Percentiles rank a stretch among this genome's conserved stretches.
Conservation (phyloP, 495 filamentous ascomycete species). For the Baudoinia panamericana region DNA sequence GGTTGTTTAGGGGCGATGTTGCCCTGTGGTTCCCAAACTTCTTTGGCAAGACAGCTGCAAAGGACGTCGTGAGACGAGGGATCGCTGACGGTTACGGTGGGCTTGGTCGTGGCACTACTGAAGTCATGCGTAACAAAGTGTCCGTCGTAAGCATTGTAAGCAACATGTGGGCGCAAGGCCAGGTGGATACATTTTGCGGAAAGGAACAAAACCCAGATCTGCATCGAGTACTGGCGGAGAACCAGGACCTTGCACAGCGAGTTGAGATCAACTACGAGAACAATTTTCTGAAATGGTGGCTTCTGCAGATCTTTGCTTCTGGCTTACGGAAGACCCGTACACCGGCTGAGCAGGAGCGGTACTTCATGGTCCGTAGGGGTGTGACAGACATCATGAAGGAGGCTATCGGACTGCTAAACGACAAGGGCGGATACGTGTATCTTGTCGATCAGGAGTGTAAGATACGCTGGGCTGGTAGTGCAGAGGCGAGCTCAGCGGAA, state of each 20-base stretch:
- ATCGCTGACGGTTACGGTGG: constrained; percentile 15
- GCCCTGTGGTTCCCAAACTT: constrained; percentile 93
- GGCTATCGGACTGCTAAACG: constrained; percentile 69
- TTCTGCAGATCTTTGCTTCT: constrained; percentile 56
- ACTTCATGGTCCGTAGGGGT: constrained; percentile 74
- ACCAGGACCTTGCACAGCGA: constrained; percentile 45
- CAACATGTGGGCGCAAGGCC: constrained; percentile 69
- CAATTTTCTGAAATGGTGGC: constrained; percentile 56
- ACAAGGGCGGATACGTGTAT: constrained; percentile 88
- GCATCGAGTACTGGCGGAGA: constrained; percentile 36
- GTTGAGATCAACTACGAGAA: constrained; percentile 82
- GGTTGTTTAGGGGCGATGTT: constrained; percentile 58
- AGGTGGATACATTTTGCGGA: constrained; percentile 58
- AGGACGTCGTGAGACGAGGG: constrained; percentile 21
- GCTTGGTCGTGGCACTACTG: constrained; percentile 50
- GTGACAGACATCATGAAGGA: constrained; percentile 61
- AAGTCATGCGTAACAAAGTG: constrained; percentile 43
- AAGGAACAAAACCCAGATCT: constrained; percentile 52
- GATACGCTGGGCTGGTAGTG: constrained; percentile 92
- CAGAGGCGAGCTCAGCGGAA: constrained; percentile 56
- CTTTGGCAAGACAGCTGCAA: constrained; percentile 55
- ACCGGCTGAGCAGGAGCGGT: constrained; percentile 50
- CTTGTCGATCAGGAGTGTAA: constrained; percentile 73
- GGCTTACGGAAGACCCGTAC: constrained; percentile 44
- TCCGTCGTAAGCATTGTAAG: constrained; percentile 70